Evolutionary conservation across 2,329 filamentous ascomycete species (phyloP), one percentile per base, ranked within the genome.

Genomic region (Talaromyces albobiverticillius): DNA sequence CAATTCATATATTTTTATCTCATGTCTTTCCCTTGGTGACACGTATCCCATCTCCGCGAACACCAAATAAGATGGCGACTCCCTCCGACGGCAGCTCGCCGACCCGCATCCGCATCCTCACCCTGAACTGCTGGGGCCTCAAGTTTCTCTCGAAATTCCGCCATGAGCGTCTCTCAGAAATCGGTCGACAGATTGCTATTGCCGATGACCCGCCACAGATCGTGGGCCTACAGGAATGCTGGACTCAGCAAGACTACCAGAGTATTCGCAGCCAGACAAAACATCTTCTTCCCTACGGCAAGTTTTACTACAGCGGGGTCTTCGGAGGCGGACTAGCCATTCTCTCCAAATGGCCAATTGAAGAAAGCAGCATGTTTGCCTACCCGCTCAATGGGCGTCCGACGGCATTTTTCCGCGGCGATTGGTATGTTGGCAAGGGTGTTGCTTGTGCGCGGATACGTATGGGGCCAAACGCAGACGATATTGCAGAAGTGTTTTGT

Each of bases 381-480:
- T 99, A 96, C 68, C 85, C 90, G n/a, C 80, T 99, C 51, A 96
- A 96, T 70, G 94, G 94, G 16, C 83, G 93, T 16, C 94, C 94
- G 5, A 93, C 91, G 9, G 93, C 93, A 4, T 96, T 97, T 73
- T 96, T 88, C 75, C 81, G 93, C 57, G 94, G 94, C 10, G 93
- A 97, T 71, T 97, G 93, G 90, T 97, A 86, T 67, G 92, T 96
- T 9, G 94, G 94, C 0, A 97, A 97, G 70, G 94, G 94, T 14
- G 85, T 97, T 40, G 94, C 93, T 6, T 88, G 83, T 66, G 93
- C 93, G 2, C 82, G 82, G 59, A 87, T 97, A 61, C 79, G 88
- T 3, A 86, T 88, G 61, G 89, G 89, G 0, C 75, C 81, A 0
- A 80, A 75, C 1, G 69, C 71, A 42, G 81, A 82, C 56, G 87